Conservation (phyloP, 2,329 filamentous ascomycete species). For the Furcasterigmium furcatum region DNA sequence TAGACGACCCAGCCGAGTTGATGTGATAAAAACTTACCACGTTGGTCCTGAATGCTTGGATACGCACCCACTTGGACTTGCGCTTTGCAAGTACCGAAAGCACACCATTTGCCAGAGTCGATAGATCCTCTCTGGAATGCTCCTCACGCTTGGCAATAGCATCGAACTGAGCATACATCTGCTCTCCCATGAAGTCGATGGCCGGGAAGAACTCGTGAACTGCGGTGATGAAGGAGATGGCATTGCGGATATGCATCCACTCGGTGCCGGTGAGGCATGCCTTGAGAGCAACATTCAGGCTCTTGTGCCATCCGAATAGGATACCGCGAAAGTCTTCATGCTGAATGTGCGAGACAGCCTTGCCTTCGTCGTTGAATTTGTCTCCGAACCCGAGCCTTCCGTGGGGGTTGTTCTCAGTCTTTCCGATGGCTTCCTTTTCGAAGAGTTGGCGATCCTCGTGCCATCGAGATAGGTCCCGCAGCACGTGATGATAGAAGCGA, state of each 20-base stretch:
- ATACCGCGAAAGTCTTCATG: constrained; percentile 84
- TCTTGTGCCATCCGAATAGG: constrained; percentile 87
- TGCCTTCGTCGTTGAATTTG: constrained; percentile 66
- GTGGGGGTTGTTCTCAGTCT: constrained; percentile 47
- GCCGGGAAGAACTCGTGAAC: constrained; percentile 82
- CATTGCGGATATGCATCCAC: constrained; percentile 98
- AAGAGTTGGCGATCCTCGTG: constrained; percentile 60
- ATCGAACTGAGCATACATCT: constrained; percentile 61
- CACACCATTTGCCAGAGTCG: constrained; percentile 69
- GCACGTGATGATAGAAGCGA: constrained; percentile 78
- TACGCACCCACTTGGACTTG: constrained; percentile 68
- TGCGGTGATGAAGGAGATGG: constrained; percentile 82
- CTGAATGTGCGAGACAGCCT: constrained; percentile 69
- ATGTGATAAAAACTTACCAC: constrained; percentile 39
- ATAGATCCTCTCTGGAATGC: constrained; percentile 65
- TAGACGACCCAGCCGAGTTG: constrained; percentile 16
- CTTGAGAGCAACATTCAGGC: constrained; percentile 75
- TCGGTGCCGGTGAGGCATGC: constrained; percentile 78
- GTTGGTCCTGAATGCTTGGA: constrained; percentile 68
- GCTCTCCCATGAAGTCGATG: constrained; percentile 80
- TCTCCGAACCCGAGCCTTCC: constrained; percentile 45
- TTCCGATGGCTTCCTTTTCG: constrained; percentile 72
- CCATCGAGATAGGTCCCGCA: constrained; percentile 81
- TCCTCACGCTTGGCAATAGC: constrained; percentile 62
- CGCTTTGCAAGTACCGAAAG: constrained; percentile 67